Evolutionary conservation across 2,329 filamentous ascomycete species (phyloP), one percentile per base, ranked within the genome.

Genomic region (Epichloe glyceriae): DNA sequence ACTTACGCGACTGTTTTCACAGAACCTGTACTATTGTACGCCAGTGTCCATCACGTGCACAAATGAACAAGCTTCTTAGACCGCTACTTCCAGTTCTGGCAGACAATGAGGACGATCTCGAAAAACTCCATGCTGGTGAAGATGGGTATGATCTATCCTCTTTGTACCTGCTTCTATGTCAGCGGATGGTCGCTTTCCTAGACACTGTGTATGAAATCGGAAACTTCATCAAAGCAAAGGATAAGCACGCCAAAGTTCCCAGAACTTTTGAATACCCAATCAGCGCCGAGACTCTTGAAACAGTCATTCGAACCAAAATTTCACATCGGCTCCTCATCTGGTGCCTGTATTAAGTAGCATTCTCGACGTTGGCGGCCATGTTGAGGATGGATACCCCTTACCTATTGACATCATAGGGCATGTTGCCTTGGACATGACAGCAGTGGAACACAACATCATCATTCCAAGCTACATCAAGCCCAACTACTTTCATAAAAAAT

Each of bases 371-470:
- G 41, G 48, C 52, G 42, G 37, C 33, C 5, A 44, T 35, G 8
- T n/a, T 10, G 11, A 17, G 14, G n/a, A 30, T 17, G 39, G 11
- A 2, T 45, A 50, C 4, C 45, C 52, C 15, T 41, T 64, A 33
- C 58, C 62, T 7, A 48, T 54, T 33, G 49, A 56, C n/a, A 58
- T 63, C 40, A 47, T 64, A 26, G 57, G 64, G 41, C 50, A 41
- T 14, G 54, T 66, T 26, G 50, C 62, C 20, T 54, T 64, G 43
- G 64, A 66, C 49, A 52, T 66, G 46, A 55, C 61, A 44, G 64
- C 64, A 15, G 57, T 65, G 20, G 50, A 56, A 12, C 52, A 54
- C 37, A 55, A 57, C 33, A 47, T 64, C 3, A 58, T 63, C 4
- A 49, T 58, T 8, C 64, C 64, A 42, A 66, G 62, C 49, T 65